Evolutionary conservation across 495 filamentous ascomycete species (phyloP), one percentile per base, ranked within the genome.

Genomic region (Trichoderma reesei): DNA sequence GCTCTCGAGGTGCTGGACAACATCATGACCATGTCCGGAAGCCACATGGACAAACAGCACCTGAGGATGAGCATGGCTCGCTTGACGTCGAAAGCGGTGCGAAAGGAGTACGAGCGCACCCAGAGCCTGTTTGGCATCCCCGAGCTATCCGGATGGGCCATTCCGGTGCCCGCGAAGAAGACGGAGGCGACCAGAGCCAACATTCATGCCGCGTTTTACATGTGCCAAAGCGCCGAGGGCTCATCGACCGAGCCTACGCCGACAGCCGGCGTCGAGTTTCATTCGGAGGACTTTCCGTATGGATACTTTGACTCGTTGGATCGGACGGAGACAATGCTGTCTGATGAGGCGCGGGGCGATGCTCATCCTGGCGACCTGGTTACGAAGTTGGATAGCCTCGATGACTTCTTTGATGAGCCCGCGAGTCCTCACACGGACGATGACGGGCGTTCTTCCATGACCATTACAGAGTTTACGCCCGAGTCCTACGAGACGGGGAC

Each of bases 51-150:
- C 75, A 88, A 88, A 65, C 90, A 96, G 68, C 91, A 97, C 68
- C 78, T 99, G 51, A 85, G 94, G 31, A 99, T 98, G 94, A 96
- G 91, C 75, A 96, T 98, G 89, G 90, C 89, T 7, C 82, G 87
- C 42, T 85, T 85, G 31, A 89, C 88, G 20, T 92, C 91, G 1
- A 88, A 89, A 67, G 86, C 88, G 0, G 87, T 92, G 59, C 86
- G 90, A 46, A 97, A 97, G 70, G 91, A 96, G 72, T 98, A 96
- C 70, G 94, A 96, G 69, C 87, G 88, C 38, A 95, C 91, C 5
- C 87, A 96, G 70, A 96, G 91, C 71, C 78, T 99, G 26, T 99
- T 97, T 72, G 94, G 94, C 59, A 97, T 99, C 65, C 94, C 94
- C 2, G 92, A 97, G 71, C 89, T 91, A 34, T 92, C 89, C 3